Evolutionary conservation across 202 grass and related monocot genomes (phyloP).

Genomic region (Eragrostis tef): DNA sequence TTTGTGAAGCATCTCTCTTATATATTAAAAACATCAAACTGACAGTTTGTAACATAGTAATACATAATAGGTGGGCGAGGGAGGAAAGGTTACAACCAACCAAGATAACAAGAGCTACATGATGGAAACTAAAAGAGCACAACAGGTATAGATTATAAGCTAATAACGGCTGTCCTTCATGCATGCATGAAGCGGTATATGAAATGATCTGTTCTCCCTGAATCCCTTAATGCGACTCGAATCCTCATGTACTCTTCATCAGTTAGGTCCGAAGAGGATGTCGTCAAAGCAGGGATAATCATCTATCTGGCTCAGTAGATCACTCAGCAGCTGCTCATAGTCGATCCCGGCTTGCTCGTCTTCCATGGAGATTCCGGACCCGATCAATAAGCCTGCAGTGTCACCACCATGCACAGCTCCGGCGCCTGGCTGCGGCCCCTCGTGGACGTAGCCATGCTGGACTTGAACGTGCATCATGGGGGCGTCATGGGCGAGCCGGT

Average conservation of each 20-base stretch:
- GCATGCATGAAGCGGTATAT: no score
- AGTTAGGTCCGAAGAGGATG: no score
- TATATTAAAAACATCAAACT: not conserved
- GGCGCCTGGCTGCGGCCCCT: not conserved
- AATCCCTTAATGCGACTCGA: no score
- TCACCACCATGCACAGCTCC: not conserved
- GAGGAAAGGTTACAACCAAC: not conserved
- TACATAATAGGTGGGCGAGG: not conserved
- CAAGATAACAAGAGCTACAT: not conserved
- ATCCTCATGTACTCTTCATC: no score
- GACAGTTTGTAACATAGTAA: not conserved
- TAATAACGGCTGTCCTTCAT: no score
- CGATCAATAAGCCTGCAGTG: not conserved
- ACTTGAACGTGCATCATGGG: not conserved
- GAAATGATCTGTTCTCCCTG: no score
- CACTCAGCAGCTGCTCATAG: no score
- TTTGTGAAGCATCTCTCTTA: not conserved
- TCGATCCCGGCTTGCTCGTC: not conserved
- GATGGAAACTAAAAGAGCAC: not conserved
- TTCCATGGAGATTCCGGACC: no score
- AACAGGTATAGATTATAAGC: not conserved
- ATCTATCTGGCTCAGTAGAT: no score
- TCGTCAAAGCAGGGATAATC: no score
- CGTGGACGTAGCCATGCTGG: not conserved
- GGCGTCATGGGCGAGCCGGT: not conserved